Percentiles rank a stretch among this genome's conserved stretches.
These are phyloP conservation scores for Aspergillus diversus DNA, from an alignment of 495 filamentous ascomycete genomes.

Conservation along the genomic window DNA sequence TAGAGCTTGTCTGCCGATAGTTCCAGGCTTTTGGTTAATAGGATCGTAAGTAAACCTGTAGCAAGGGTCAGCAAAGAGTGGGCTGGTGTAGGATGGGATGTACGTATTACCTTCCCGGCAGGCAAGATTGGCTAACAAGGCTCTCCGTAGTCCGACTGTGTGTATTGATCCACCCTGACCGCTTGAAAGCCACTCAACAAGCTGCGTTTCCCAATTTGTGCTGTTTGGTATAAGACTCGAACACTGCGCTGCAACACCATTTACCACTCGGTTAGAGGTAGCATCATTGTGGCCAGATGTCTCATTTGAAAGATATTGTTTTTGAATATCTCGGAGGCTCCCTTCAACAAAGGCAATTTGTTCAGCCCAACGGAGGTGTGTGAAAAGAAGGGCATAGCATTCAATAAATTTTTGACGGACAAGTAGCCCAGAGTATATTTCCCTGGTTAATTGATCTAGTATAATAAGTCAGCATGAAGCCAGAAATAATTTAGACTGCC, in stretches of 20 bases:
- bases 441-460: slow-evolving; percentile 59
- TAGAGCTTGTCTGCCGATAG: slow-evolving; percentile 85
- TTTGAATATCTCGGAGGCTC: slow-evolving; percentile 62
- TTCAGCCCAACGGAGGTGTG: slow-evolving; percentile 55
- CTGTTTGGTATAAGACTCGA: slow-evolving; percentile 37
- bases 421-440: slow-evolving; percentile 50
- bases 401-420: slow-evolving; percentile 31
- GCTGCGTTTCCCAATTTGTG: slow-evolving; percentile 46
- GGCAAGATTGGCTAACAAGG: slow-evolving; percentile 63
- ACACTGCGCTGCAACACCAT: slow-evolving; percentile 48
- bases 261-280: slow-evolving; percentile 25
- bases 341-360: slow-evolving; percentile 61
- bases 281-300: slow-evolving; percentile 16
- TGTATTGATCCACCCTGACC: slow-evolving; percentile 60
- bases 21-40: slow-evolving; percentile 68
- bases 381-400: slow-evolving; percentile 48
- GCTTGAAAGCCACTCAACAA: slow-evolving; percentile 69
- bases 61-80: slow-evolving; percentile 24
- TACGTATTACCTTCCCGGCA: slow-evolving; percentile 51
- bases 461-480: slow-evolving; percentile 29
- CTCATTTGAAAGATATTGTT: slow-evolving; percentile 46
- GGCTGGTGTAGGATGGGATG: neutral
- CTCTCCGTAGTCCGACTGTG: slow-evolving; percentile 66
- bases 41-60: slow-evolving; percentile 53
- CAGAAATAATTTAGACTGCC: slow-evolving; percentile 1